Evolutionary conservation across 139 green algal species (phyloP).

Genomic region (Chlamydomonas urium): DNA sequence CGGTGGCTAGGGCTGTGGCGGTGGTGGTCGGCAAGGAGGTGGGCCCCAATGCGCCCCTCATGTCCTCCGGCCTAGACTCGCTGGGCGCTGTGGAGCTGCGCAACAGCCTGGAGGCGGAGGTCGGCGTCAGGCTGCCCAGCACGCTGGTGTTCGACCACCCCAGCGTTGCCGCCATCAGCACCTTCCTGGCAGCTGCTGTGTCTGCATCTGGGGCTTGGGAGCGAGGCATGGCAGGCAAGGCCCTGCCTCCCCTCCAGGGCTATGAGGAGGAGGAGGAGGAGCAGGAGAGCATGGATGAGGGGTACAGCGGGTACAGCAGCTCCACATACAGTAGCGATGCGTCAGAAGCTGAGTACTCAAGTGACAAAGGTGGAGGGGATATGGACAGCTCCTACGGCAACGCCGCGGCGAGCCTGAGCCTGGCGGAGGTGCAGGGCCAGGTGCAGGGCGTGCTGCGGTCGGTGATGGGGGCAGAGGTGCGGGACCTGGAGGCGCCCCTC

Average conservation of each 20-base stretch:
- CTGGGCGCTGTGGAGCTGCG: conserved; percentile 77
- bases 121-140: conserved; percentile 49
- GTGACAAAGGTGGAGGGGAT: not conserved
- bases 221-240: too few species aligned
- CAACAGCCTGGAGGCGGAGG: conserved; percentile 55
- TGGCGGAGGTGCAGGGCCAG: not conserved
- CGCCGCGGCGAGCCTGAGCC: not conserved
- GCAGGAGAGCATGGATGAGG: too few species aligned
- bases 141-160: conserved; percentile 76
- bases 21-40: conserved; percentile 39
- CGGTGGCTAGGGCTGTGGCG: conserved; percentile 14
- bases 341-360: not conserved
- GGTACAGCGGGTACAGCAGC: not conserved
- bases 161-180: conserved; percentile 29
- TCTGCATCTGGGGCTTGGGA: not conserved
- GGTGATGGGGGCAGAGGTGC: conserved; percentile 9
- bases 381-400: too few species aligned
- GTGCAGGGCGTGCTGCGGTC: not conserved
- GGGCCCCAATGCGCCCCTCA: conserved; percentile 54
- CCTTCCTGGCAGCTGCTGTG: not conserved
- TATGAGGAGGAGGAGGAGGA: too few species aligned
- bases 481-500: conserved; percentile 29
- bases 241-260: too few species aligned
- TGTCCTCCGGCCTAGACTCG: conserved; percentile 75
- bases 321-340: not conserved